phyloP scores from a whole-genome alignment of 2,329 filamentous ascomycete species.

The Phyllosticta capitalensis region DNA sequence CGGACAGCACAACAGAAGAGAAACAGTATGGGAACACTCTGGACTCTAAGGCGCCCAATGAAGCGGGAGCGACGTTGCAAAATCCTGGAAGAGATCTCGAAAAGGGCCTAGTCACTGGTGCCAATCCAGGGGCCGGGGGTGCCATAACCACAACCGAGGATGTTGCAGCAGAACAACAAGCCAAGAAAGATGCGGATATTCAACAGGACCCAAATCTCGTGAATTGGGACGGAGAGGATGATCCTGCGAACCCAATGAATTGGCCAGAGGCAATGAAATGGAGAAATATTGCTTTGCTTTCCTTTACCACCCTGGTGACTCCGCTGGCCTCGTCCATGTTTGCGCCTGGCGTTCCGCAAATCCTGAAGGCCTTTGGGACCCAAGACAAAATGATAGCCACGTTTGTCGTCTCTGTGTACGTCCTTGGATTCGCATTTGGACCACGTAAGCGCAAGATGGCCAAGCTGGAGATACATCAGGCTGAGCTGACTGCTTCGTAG shows the following conservation, averaged over 20 bases:
- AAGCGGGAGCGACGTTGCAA: not conserved
- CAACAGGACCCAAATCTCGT: slow-evolving; percentile 3
- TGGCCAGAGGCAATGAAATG: slow-evolving; percentile 30
- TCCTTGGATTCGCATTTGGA: slow-evolving; percentile 30
- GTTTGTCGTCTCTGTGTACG: slow-evolving; percentile 30
- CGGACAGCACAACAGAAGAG: not conserved
- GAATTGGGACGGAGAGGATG: slow-evolving; percentile 13
- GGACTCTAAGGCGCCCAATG: not conserved
- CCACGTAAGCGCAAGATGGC: slow-evolving; percentile 14
- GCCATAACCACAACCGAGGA: not conserved
- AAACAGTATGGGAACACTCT: not conserved
- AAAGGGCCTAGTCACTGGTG: not conserved
- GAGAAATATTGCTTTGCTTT: slow-evolving; percentile 25
- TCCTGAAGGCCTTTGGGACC: slow-evolving; percentile 24
- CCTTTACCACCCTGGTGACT: slow-evolving; percentile 28
- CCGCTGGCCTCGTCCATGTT: slow-evolving; percentile 31
- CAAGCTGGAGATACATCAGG: slow-evolving; percentile 17
- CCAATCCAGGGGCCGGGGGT: slow-evolving; percentile 1
- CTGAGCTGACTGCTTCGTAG: slow-evolving; percentile 31
- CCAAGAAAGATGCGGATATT: not conserved
- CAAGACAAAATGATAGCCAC: slow-evolving; percentile 23
- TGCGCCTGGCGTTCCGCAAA: slow-evolving; percentile 17
- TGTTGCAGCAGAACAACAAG: not conserved
- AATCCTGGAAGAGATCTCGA: not conserved
- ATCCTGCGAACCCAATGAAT: slow-evolving; percentile 31